These are phyloP conservation scores for Tulasnella sp. DNA, from an alignment of 768 basidiomycete genomes.

Conservation along the genomic window DNA sequence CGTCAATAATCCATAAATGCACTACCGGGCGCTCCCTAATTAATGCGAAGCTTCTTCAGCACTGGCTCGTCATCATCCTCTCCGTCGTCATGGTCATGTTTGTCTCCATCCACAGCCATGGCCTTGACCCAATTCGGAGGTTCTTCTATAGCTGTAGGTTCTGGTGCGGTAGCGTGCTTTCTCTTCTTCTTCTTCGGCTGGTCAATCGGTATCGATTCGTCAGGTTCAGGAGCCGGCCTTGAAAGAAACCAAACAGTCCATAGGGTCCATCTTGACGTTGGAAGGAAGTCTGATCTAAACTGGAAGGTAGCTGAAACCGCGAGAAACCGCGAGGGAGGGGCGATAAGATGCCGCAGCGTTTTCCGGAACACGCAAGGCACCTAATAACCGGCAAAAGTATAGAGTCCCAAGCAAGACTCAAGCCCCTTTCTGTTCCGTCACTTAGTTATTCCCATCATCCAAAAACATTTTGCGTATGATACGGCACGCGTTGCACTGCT, in stretches of 20 bases:
- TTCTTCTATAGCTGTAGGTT: not conserved
- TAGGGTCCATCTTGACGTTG: not conserved
- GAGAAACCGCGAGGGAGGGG: not conserved
- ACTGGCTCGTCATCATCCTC: conserved; percentile 31
- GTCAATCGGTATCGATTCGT: not conserved
- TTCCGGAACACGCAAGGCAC: not conserved
- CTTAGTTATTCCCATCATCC: too few relatives aligned
- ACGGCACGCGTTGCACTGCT: too few relatives aligned
- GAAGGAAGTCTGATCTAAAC: not conserved
- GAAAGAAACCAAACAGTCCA: conserved; percentile 62
- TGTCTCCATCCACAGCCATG: conserved; percentile 30
- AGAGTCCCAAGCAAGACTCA: too few relatives aligned
- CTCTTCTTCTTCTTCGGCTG: conserved; percentile 25
- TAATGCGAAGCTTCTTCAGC: conserved; percentile 52
- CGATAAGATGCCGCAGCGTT: not conserved
- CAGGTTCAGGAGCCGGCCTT: conserved; percentile 4
- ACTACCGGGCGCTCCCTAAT: too few relatives aligned
- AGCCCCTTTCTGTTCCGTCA: too few relatives aligned
- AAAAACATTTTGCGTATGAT: too few relatives aligned
- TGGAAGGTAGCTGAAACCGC: not conserved
- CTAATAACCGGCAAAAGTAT: too few relatives aligned
- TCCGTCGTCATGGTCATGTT: conserved; percentile 38
- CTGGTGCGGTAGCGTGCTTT: conserved; percentile 26
- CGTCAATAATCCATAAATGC: too few relatives aligned
- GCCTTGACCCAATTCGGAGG: conserved; percentile 30